phyloP scores from a whole-genome alignment of 2,329 filamentous ascomycete genomes.

The Stachybotrys elegans region DNA sequence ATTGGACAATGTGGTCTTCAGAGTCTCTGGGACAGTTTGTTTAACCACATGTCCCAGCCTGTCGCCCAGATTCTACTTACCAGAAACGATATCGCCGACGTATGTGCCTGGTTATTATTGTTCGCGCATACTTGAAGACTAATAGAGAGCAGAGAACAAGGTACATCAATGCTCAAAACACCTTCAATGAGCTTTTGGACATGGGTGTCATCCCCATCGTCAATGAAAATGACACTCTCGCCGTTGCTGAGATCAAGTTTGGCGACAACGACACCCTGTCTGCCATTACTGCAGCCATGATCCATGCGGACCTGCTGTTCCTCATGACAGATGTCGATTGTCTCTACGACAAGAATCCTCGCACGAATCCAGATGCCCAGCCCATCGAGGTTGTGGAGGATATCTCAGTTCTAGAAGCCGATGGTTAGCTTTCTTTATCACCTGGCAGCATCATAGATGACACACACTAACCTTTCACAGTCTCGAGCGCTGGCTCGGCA shows the following conservation, averaged over 20 bases:
- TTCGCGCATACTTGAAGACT: no score
- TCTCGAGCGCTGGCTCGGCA: slow-evolving; percentile 82
- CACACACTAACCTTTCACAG: slow-evolving; percentile 33
- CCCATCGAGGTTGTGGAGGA: slow-evolving; percentile 92
- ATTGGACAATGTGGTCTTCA: slow-evolving; percentile 95
- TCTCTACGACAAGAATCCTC: slow-evolving; percentile 92
- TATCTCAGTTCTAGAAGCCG: slow-evolving; percentile 74
- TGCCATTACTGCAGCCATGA: slow-evolving; percentile 94
- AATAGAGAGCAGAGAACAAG: slow-evolving; percentile 79
- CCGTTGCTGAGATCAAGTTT: slow-evolving; percentile 98
- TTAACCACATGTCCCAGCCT: slow-evolving; percentile 80
- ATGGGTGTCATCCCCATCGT: slow-evolving; percentile 98
- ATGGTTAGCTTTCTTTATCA: slow-evolving; percentile 51
- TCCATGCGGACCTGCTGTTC: slow-evolving; percentile 93
- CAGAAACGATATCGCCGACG: slow-evolving; percentile 92
- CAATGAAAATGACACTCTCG: slow-evolving; percentile 96
- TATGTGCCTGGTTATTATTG: no score
- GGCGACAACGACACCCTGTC: slow-evolving; percentile 97
- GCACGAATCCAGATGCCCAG: slow-evolving; percentile 76
- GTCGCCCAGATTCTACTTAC: slow-evolving; percentile 94
- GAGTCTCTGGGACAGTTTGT: slow-evolving; percentile 91
- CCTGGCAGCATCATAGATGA: neutral
- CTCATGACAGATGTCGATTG: slow-evolving; percentile 99
- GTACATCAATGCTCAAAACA: slow-evolving; percentile 96
- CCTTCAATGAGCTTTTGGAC: slow-evolving; percentile 80